These are phyloP conservation scores for Mycena filopes DNA, from an alignment of 768 basidiomycete species.

Conservation along the genomic window DNA sequence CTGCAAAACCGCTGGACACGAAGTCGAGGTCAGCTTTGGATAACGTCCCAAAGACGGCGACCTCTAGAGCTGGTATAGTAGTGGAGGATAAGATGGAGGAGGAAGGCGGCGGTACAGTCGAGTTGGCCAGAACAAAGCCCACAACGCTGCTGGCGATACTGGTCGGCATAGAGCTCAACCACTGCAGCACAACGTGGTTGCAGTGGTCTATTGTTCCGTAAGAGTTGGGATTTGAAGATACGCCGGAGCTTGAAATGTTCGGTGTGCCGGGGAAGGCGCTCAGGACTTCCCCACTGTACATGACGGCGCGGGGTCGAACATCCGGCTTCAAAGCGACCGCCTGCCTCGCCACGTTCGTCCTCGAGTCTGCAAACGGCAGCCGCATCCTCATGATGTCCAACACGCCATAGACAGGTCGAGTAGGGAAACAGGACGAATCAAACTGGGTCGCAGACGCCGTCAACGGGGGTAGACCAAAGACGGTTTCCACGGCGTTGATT, in stretches of 20 bases:
- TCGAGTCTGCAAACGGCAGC: conserved; percentile 63
- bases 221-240: conserved; percentile 57
- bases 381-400: conserved; percentile 67
- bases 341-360: conserved; percentile 56
- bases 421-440: conserved; percentile 61
- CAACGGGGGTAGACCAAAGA: conserved; percentile 59
- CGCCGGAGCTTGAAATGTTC: conserved; percentile 34
- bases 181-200: conserved; percentile 68
- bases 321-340: conserved; percentile 59
- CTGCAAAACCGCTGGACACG: conserved; percentile 62
- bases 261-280: conserved; percentile 56
- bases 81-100: conserved; percentile 54
- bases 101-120: conserved; percentile 53
- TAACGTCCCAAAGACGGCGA: conserved; percentile 71
- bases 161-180: conserved; percentile 62
- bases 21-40: conserved; percentile 57
- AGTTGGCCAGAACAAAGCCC: conserved; percentile 55
- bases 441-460: conserved; percentile 49
- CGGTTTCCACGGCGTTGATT: conserved; percentile 61
- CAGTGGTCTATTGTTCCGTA: conserved; percentile 66
- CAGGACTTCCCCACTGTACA: conserved; percentile 63
- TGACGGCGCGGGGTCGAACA: conserved; percentile 57
- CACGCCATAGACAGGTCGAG: conserved; percentile 71
- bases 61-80: conserved; percentile 64
- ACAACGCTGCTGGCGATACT: conserved; percentile 59